phyloP scores from a whole-genome alignment of 2,329 filamentous ascomycete genomes.

The Byssothecium circinans region DNA sequence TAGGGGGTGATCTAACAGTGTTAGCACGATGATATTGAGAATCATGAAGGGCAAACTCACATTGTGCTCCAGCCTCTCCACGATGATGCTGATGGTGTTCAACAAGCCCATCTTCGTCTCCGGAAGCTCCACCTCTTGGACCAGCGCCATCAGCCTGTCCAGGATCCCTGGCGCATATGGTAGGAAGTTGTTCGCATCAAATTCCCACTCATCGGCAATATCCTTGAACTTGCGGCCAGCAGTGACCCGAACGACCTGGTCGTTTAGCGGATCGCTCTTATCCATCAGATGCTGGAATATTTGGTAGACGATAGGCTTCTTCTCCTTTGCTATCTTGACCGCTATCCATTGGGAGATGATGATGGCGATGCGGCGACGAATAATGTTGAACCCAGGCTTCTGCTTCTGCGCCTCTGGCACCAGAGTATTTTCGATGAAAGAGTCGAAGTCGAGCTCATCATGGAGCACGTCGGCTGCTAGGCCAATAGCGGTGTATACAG shows the following conservation, averaged over 20 bases:
- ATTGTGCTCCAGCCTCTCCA: conserved; percentile 77
- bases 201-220: conserved; percentile 83
- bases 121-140: conserved; percentile 75
- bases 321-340: conserved; percentile 69
- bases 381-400: conserved; percentile 71
- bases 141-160: conserved; percentile 71
- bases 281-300: conserved; percentile 87
- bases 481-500: conserved; percentile 90
- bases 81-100: conserved; percentile 79
- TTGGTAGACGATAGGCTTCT: conserved; percentile 76
- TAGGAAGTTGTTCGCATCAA: conserved; percentile 71
- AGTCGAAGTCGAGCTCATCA: conserved; percentile 78
- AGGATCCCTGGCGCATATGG: conserved; percentile 77
- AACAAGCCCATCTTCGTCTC: conserved; percentile 91
- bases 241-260: conserved; percentile 88
- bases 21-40: conserved; percentile 8
- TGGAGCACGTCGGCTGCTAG: conserved; percentile 77
- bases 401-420: conserved; percentile 75
- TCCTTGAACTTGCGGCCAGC: conserved; percentile 81
- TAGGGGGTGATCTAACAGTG: conserved; percentile 57
- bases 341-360: conserved; percentile 87
- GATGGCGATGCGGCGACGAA: conserved; percentile 85
- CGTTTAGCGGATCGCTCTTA: conserved; percentile 75
- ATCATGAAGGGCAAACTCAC: conserved; percentile 42
- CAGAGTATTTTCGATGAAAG: conserved; percentile 73